Conservation (phyloP, 2,329 filamentous ascomycete genomes). For the Tolypocladium sp. region DNA sequence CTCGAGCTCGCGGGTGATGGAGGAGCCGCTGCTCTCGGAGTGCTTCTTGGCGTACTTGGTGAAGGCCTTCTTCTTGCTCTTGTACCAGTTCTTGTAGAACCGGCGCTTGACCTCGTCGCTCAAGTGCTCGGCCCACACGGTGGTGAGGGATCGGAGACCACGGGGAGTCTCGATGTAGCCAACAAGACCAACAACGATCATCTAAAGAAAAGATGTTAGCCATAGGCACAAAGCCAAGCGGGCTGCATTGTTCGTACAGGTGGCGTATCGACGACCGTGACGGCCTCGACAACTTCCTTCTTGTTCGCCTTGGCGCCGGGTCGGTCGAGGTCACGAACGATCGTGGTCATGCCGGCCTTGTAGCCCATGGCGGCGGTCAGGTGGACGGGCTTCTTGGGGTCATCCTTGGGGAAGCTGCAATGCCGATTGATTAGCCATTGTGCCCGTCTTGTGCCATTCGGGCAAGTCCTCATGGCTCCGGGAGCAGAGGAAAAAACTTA, state of each 20-base stretch:
- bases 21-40: constrained; percentile 83
- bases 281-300: constrained; percentile 91
- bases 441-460: background rate
- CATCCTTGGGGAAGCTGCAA: constrained; percentile 96
- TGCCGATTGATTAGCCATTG: constrained; percentile 17
- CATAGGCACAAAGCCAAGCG: constrained; percentile 67
- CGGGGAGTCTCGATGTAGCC: constrained; percentile 99
- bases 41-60: constrained; percentile 99
- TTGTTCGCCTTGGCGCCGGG: constrained; percentile 99
- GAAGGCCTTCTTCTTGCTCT: constrained; percentile 99
- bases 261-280: constrained; percentile 83
- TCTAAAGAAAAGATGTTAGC: constrained; percentile 67
- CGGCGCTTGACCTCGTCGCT: constrained; percentile 97
- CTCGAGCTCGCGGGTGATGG: constrained; percentile 95
- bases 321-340: constrained; percentile 98
- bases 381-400: constrained; percentile 99
- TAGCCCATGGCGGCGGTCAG: constrained; percentile 97
- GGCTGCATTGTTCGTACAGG: constrained; percentile 86
- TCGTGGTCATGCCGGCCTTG: constrained; percentile 99
- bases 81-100: constrained; percentile 99
- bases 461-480: background rate
- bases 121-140: constrained; percentile 98
- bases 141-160: constrained; percentile 97
- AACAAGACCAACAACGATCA: constrained; percentile 99
- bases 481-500: constrained; percentile 39